Evolutionary conservation across 2,329 filamentous ascomycete genomes (phyloP).

Genomic region (Dactylellina parvicollis): DNA sequence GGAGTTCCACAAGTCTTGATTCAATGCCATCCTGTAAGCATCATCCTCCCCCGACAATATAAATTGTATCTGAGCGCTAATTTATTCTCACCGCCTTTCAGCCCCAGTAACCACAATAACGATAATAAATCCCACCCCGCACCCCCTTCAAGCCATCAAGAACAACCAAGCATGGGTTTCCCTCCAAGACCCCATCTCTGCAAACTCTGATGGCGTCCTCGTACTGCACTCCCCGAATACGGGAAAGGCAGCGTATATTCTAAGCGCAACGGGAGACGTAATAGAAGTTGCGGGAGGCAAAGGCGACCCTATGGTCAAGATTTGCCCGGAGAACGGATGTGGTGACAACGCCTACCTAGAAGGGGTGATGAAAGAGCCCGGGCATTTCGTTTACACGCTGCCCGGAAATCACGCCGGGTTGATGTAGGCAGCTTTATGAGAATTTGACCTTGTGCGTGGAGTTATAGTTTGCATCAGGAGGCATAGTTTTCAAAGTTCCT

Average conservation of each 20-base stretch:
- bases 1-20: background rate
- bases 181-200: conserved; percentile 36
- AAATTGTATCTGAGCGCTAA: background rate
- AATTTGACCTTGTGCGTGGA: too few relatives aligned
- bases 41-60: background rate
- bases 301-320: conserved; percentile 26
- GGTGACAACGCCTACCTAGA: conserved; percentile 22
- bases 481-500: too few relatives aligned
- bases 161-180: conserved; percentile 39
- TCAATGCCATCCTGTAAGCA: background rate
- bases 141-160: conserved; percentile 41
- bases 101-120: conserved; percentile 30
- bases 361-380: conserved; percentile 26
- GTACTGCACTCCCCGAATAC: conserved; percentile 23
- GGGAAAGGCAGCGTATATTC: conserved; percentile 30
- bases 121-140: conserved; percentile 41
- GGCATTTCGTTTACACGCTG: conserved; percentile 39
- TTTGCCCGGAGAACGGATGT: conserved; percentile 23
- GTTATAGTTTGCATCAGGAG: too few relatives aligned
- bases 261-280: conserved; percentile 27
- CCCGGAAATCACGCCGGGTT: too few relatives aligned
- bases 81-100: too few relatives aligned
- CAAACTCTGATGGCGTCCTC: conserved; percentile 27
- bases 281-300: conserved; percentile 33
- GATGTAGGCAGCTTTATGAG: too few relatives aligned